Evolutionary conservation across 176 grass and related monocot species (phyloP).

Genomic region (Oryza meyeriana): DNA sequence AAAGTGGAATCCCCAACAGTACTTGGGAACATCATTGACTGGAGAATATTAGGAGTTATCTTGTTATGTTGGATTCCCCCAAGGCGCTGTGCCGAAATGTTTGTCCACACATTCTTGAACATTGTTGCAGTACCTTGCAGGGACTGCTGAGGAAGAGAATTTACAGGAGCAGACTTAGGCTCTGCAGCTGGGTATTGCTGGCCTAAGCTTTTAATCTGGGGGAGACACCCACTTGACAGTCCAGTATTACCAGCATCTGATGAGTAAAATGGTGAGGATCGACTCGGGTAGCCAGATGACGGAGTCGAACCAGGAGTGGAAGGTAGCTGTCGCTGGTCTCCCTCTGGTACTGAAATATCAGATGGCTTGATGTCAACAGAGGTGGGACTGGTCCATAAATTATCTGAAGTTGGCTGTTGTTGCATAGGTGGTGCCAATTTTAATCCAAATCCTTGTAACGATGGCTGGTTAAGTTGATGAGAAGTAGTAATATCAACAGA

Average conservation of each 20-base stretch:
- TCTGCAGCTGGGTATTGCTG: conserved; percentile 52
- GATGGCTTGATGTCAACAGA: conserved; percentile 52
- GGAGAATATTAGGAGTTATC: conserved; percentile 69
- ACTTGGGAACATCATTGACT: conserved; percentile 78
- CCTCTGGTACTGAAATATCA: conserved; percentile 36
- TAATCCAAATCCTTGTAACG: conserved; percentile 70
- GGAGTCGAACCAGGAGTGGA: conserved; percentile 43
- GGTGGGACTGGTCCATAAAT: conserved; percentile 47
- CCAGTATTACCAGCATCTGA: conserved; percentile 42
- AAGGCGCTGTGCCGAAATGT: conserved; percentile 71
- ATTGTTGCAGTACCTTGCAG: conserved; percentile 53
- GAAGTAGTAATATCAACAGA: conserved; percentile 33
- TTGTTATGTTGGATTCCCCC: conserved; percentile 57
- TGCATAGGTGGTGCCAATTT: conserved; percentile 71
- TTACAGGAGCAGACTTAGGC: conserved; percentile 33
- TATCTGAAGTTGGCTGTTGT: conserved; percentile 41
- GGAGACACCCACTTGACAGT: conserved; percentile 35
- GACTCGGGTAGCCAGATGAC: conserved; percentile 29
- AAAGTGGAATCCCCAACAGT: conserved; percentile 42
- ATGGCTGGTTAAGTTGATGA: conserved; percentile 55
- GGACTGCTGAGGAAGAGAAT: conserved; percentile 35
- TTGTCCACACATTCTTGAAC: conserved; percentile 92
- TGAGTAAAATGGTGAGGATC: conserved; percentile 41
- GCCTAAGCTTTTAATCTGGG: conserved; percentile 38
- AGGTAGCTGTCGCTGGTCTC: conserved; percentile 33